Base-by-base conservation (phyloP, 768 basidiomycete species). In the Lactarius trivialis region DNA sequence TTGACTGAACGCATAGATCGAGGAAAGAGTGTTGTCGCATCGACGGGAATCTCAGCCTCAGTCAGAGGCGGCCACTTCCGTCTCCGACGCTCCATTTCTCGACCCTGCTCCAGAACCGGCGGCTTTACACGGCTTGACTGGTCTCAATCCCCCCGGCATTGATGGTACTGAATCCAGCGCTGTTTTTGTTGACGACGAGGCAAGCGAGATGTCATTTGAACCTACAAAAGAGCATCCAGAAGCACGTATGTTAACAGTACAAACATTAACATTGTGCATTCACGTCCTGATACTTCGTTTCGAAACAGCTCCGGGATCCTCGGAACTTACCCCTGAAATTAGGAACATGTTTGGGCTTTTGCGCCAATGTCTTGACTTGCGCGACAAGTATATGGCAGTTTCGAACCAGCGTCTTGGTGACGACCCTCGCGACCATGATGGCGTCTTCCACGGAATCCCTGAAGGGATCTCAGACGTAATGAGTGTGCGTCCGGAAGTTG, bases 391-490 rank as follows among this genome's bases (percentile, higher is more conserved):
- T 77, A 94, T 97, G 77, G 67, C 78, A 7, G 82, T 83, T 62
- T 98, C 95, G 1, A 81, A 86, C 4, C 97, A 99, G 72, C 81
- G 93, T 58, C 83, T 98, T 3, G 97, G 96, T 2, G 97, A 98
- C 74, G 91, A 98, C 73, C 97, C 97, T 0, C 81, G 83, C 64
- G 93, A 98, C 73, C 84, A 95, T 72, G 97, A 98, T 67, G 89
- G 85, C 0, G 68, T 77, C 14, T 94, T 95, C 70, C 75, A 76
- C 4, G 87, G 89, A 15, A 76, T 95, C 61, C 76, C 80, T n/a
- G 78, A 85, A 64, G 79, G 81, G 43, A 71, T 79, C 66, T 79
- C 85, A 0, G 85, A 84, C 56, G 84, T 89, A 3, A 80, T 81
- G 26, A 85, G 91, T 9, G 80, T 89, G 7, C 81, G 82, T 30